Evolutionary conservation across 2,329 filamentous ascomycete genomes (phyloP), one percentile per base, ranked within the genome.

Genomic region (Tympanopsis confertula): DNA sequence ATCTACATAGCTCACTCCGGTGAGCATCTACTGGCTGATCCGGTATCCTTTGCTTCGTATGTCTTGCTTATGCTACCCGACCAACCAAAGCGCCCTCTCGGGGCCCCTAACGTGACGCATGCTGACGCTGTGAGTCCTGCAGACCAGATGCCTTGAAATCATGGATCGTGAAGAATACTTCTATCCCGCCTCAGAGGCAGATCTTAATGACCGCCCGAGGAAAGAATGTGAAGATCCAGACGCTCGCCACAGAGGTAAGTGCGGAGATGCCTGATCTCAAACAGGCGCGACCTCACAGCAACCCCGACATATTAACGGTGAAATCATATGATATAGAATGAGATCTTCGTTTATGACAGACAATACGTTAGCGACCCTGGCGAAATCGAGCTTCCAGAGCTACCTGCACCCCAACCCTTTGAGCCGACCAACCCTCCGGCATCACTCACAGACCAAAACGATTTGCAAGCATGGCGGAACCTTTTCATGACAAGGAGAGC

Each of bases 321-420:
- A n/a, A 13, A 19, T 36, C 10, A n/a, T 29, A 38, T 19, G 22
- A 29, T 26, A 38, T 45, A 75, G 66, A 68, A 64, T 38, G 74
- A 80, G 52, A 68, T 81, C 40, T 80, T 75, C 50, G 68, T 80
- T 38, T 81, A 77, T 52, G 72, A 78, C 51, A 69, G 75, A 44
- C 63, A 59, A 42, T 62, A 57, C 42, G 54, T 67, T 37, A 33
- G 30, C 15, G 30, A 33, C 10, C 30, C 30, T 7, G 30, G 15
- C 30, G 54, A 45, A 45, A 56, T 41, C 50, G 56, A 50, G 38
- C 43, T 48, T 55, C 43, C 50, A 50, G 36, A 51, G 45, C 37
- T 46, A 42, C 29, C 47, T 49, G 41, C 64, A 3, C 66, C 68
- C 5, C 58, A 63, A 37, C 52, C 57, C 28, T 71, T 69, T 45